Evolutionary conservation across 225 moss, liverwort and hornwort species (phyloP).

Genomic region (Marchantia paleacea): DNA sequence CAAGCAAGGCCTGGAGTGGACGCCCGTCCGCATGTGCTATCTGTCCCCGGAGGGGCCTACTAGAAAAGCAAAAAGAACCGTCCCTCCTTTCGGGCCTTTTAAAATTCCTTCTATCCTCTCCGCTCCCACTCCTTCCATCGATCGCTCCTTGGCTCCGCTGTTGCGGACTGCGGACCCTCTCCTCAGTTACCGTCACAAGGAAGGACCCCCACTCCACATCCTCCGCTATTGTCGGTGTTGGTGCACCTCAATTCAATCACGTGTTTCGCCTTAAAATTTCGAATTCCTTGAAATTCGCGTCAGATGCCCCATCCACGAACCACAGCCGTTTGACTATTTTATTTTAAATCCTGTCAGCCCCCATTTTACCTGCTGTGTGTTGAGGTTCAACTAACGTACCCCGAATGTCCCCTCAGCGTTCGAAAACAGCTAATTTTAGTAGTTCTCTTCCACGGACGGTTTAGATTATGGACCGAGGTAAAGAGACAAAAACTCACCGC

Average conservation of each 20-base stretch:
- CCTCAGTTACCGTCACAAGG: neutral
- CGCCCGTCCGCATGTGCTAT: conserved; percentile 3
- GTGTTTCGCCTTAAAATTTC: neutral
- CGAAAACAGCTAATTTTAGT: neutral
- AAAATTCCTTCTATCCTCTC: neutral
- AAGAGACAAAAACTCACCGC: conserved; percentile 55
- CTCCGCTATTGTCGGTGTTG: conserved; percentile 5
- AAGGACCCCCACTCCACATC: neutral
- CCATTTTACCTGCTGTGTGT: neutral
- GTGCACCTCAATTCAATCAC: neutral
- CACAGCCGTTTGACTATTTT: neutral
- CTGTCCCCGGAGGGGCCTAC: neutral
- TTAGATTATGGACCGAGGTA: neutral
- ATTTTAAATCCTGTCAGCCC: neutral
- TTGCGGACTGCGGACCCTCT: neutral
- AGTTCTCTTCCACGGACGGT: neutral
- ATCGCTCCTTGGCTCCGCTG: neutral
- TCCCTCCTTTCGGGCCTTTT: neutral
- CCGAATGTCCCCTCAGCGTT: neutral
- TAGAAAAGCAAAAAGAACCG: neutral
- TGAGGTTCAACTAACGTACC: neutral
- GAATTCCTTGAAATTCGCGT: neutral
- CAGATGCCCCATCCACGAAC: neutral
- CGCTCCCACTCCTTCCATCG: neutral
- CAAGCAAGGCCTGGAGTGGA: neutral